These are phyloP conservation scores for Hymenotorrendiella dingleyae DNA, from an alignment of 2,329 filamentous ascomycete genomes.

Conservation along the genomic window DNA sequence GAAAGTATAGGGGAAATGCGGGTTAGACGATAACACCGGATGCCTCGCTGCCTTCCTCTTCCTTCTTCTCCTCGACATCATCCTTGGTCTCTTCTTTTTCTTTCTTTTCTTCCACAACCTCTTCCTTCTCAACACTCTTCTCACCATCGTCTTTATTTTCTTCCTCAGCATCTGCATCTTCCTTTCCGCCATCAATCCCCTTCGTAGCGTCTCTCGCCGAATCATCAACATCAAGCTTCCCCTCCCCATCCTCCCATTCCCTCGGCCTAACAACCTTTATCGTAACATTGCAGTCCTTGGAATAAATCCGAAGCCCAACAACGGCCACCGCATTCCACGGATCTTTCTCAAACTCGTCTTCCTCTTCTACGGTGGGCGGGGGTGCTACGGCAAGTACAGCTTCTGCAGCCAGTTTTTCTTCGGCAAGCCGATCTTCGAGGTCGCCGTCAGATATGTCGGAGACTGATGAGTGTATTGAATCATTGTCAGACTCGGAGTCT, in stretches of 20 bases:
- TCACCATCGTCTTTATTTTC: conserved; percentile 4
- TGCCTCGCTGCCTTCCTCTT: too few species aligned
- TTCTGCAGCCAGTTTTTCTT: conserved; percentile 15
- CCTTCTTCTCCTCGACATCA: too few species aligned
- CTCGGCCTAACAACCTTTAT: conserved; percentile 23
- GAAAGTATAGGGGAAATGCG: too few species aligned
- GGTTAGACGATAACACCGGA: too few species aligned
- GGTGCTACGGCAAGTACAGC: conserved; percentile 22
- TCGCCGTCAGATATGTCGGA: conserved; percentile 15
- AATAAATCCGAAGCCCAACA: conserved; percentile 55
- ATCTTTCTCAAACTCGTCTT: conserved; percentile 48
- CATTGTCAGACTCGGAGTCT: conserved; percentile 15
- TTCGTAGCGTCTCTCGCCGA: conserved; percentile 41
- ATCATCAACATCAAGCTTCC: conserved; percentile 40
- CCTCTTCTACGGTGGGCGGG: conserved; percentile 40
- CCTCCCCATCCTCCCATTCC: conserved; percentile 18
- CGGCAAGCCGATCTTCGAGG: conserved; percentile 12
- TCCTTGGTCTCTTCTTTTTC: too few species aligned
- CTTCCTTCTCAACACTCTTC: neutral
- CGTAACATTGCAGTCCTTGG: conserved; percentile 35
- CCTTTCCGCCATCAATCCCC: conserved; percentile 23
- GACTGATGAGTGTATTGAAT: conserved; percentile 14
- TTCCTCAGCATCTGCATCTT: conserved; percentile 4
- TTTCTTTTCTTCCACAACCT: neutral
- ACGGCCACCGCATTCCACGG: conserved; percentile 60